Conservation (phyloP, 768 basidiomycete species). For the Mycena amicta region DNA sequence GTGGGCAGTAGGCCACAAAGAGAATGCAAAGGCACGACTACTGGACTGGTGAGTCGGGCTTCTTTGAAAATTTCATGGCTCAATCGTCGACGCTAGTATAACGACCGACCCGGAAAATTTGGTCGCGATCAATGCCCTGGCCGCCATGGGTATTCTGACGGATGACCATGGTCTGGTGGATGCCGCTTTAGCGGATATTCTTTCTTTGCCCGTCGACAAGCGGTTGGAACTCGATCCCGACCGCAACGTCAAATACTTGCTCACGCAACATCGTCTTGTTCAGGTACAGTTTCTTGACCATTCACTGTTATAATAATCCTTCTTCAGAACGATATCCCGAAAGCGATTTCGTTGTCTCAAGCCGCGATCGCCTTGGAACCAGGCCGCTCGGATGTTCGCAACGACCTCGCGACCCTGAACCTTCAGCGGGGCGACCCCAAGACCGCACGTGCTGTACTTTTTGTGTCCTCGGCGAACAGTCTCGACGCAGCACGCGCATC, state of each 20-base stretch:
- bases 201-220: conserved; percentile 66
- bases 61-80: conserved; percentile 1
- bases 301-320: not conserved
- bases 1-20: conserved; percentile 78
- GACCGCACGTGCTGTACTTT: conserved; percentile 51
- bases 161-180: conserved; percentile 80
- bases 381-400: conserved; percentile 47
- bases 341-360: conserved; percentile 58
- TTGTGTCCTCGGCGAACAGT: conserved; percentile 31
- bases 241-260: conserved; percentile 70
- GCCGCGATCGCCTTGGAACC: conserved; percentile 62
- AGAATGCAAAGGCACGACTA: conserved; percentile 75
- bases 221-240: conserved; percentile 68
- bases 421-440: conserved; percentile 48
- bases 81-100: conserved; percentile 52
- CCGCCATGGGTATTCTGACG: conserved; percentile 87
- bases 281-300: conserved; percentile 51
- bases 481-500: conserved; percentile 41
- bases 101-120: conserved; percentile 77
- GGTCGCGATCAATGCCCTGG: conserved; percentile 78
- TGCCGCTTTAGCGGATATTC: conserved; percentile 83
- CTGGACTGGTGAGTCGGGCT: conserved; percentile 70
- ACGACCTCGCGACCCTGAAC: conserved; percentile 55
- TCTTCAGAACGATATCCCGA: conserved; percentile 47
- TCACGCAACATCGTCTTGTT: conserved; percentile 72